Conservation (phyloP, 768 basidiomycete species). For the Psilocybe cubensis region DNA sequence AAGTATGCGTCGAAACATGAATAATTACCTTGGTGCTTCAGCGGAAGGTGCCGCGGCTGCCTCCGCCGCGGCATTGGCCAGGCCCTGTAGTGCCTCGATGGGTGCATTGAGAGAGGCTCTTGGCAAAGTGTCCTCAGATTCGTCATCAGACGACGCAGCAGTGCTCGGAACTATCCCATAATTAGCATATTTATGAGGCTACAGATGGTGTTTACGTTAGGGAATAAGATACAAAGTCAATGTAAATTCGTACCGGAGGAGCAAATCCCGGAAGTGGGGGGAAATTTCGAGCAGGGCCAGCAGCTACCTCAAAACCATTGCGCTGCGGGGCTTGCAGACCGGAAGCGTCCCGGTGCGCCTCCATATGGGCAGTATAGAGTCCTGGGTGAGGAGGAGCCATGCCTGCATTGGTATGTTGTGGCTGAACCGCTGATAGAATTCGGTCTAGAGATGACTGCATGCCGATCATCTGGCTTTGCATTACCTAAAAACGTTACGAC, state of each 20-base stretch:
- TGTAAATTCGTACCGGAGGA: slow-evolving; percentile 66
- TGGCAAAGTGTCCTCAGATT: slow-evolving; percentile 88
- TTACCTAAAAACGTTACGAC: slow-evolving; percentile 53
- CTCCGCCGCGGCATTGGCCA: slow-evolving; percentile 95
- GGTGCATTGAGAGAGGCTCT: slow-evolving; percentile 87
- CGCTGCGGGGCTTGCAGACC: slow-evolving; percentile 39
- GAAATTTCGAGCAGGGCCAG: slow-evolving; percentile 50
- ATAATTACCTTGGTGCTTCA: slow-evolving; percentile 57
- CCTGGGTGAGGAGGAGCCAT: slow-evolving; percentile 39
- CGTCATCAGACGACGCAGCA: slow-evolving; percentile 86
- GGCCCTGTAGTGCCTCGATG: slow-evolving; percentile 90
- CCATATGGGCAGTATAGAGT: slow-evolving; percentile 38
- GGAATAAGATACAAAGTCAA: background rate
- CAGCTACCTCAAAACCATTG: slow-evolving; percentile 42
- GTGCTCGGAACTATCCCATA: slow-evolving; percentile 90
- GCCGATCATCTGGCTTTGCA: slow-evolving; percentile 94
- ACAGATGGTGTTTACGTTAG: slow-evolving; percentile 15
- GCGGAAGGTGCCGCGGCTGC: slow-evolving; percentile 81
- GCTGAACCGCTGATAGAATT: slow-evolving; percentile 71
- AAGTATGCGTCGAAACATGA: slow-evolving; percentile 4
- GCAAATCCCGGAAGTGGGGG: slow-evolving; percentile 92
- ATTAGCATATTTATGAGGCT: slow-evolving; percentile 90
- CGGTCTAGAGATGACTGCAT: slow-evolving; percentile 90
- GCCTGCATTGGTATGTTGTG: slow-evolving; percentile 34
- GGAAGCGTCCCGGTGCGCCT: slow-evolving; percentile 32